Evolutionary conservation across 345 rosid species (phyloP), one percentile per base, ranked within the genome.

Genomic region (Odontarrhena argentea): DNA sequence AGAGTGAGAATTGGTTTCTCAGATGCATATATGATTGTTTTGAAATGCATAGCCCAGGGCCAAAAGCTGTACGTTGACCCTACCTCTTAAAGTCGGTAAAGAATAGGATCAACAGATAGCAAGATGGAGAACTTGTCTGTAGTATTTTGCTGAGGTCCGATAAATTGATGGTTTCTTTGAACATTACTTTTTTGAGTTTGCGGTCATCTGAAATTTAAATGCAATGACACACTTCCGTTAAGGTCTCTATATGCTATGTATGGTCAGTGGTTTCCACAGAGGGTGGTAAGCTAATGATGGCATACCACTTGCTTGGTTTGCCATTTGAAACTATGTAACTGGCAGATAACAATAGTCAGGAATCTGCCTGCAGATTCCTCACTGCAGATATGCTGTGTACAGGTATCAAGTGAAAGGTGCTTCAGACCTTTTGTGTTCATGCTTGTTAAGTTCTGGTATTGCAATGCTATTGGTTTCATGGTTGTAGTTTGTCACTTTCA

Each of bases 401-500:
- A 42, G 45, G 45, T 42, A 4, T 10, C 3, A 9, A 42, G 9
- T 2, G 45, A 42, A 42, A 42, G 45, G 13, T 9, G 13, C 9
- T 42, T 42, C 45, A 42, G 3, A 42, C 11, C 54, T 14, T 24
- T 25, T 28, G 13, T 50, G 35, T 14, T 50, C 12, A 15, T 82
- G 1, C 86, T 88, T 6, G 87, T 88, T 41, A 76, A 51, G 28
- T 49, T 50, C 35, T 50, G 25, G 11, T 28, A 50, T 24, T 50
- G 14, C n/a, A 1, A 25, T 25, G 62, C 50, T 34, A 54, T 3
- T 66, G 60, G 60, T 70, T 67, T 88, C 87, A 38, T 86, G 89
- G 41, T 82, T 79, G 67, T 76, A 77, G 60, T 85, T 86, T 9
- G 83, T 75, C 87, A 84, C 86, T 79, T 86, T 85, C 38, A 88